A percentile compares a stretch with the other conserved stretches of the same genome.
Conservation (phyloP, 2,329 filamentous ascomycete species). For the Ceratocystis destructans region DNA sequence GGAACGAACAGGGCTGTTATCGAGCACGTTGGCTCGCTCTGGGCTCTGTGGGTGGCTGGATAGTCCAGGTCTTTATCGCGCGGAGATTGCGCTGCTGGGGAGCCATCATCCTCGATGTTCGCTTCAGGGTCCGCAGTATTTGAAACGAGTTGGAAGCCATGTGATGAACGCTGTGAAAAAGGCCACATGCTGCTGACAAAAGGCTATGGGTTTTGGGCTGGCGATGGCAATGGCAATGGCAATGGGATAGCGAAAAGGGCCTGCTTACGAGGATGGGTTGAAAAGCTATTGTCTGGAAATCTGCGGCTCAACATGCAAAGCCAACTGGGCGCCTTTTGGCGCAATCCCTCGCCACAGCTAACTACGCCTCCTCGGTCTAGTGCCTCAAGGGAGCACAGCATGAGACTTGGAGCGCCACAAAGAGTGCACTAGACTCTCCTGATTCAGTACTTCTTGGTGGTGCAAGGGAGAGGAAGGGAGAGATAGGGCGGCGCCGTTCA, state of each 20-base stretch:
- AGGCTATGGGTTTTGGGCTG: not conserved
- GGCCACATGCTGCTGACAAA: slow-evolving; percentile 1
- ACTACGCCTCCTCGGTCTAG: not conserved
- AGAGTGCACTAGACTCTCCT: not conserved
- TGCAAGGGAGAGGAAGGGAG: not conserved
- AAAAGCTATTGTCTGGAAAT: not conserved
- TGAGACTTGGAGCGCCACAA: not conserved
- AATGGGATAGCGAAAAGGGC: not conserved
- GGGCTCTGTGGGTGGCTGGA: not conserved
- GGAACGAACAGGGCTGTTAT: slow-evolving; percentile 14
- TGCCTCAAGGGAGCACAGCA: slow-evolving; percentile 1
- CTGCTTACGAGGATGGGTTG: not conserved
- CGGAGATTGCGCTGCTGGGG: not conserved
- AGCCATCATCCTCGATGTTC: slow-evolving; percentile 19
- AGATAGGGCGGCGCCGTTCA: not conserved
- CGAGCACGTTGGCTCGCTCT: slow-evolving; percentile 10
- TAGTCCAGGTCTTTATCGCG: not conserved
- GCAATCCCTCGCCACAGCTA: not conserved
- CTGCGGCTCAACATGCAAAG: not conserved
- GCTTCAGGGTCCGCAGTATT: slow-evolving; percentile 18
- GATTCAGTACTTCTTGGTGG: not conserved
- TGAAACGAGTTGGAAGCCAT: slow-evolving; percentile 18
- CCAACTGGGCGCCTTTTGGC: not conserved
- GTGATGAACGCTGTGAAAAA: not conserved
- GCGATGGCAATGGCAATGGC: no score